phyloP scores from a whole-genome alignment of 2,329 filamentous ascomycete genomes.

The Aureobasidium subglaciale region DNA sequence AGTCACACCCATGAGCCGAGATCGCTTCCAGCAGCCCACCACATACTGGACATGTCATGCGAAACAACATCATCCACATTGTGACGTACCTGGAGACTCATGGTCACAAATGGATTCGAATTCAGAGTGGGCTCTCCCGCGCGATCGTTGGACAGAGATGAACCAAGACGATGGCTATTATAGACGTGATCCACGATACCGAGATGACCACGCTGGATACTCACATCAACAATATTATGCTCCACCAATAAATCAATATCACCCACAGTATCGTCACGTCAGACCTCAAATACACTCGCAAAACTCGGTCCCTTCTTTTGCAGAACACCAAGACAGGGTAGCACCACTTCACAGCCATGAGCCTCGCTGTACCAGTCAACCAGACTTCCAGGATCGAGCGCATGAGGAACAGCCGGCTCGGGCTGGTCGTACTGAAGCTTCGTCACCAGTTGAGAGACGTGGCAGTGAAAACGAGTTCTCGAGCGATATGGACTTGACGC shows the following conservation, averaged over 20 bases:
- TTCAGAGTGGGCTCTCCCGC: slow-evolving; percentile 2
- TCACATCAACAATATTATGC: background rate
- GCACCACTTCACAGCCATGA: background rate
- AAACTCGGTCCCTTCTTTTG: slow-evolving; percentile 3
- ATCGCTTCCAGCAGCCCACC: background rate
- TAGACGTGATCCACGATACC: background rate
- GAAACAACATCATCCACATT: slow-evolving; percentile 1
- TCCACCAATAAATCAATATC: background rate
- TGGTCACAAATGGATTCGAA: slow-evolving; percentile 6
- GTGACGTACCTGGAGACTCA: slow-evolving; percentile 5
- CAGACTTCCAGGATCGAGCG: background rate
- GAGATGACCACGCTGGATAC: background rate
- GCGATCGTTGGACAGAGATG: slow-evolving; percentile 5
- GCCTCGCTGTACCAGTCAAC: slow-evolving; percentile 11
- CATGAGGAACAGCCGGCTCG: background rate
- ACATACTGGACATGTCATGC: slow-evolving; percentile 1
- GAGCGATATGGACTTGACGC: slow-evolving; percentile 25
- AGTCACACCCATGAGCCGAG: slow-evolving; percentile 2
- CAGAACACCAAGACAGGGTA: slow-evolving; percentile 9
- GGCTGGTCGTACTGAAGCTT: background rate
- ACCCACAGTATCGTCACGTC: background rate
- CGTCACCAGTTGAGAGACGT: background rate
- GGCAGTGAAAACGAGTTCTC: slow-evolving; percentile 18
- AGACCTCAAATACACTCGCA: background rate
- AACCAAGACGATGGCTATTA: background rate